Evolutionary conservation across 2,329 filamentous ascomycete genomes (phyloP).

Genomic region (Pseudodiploospora longispora): DNA sequence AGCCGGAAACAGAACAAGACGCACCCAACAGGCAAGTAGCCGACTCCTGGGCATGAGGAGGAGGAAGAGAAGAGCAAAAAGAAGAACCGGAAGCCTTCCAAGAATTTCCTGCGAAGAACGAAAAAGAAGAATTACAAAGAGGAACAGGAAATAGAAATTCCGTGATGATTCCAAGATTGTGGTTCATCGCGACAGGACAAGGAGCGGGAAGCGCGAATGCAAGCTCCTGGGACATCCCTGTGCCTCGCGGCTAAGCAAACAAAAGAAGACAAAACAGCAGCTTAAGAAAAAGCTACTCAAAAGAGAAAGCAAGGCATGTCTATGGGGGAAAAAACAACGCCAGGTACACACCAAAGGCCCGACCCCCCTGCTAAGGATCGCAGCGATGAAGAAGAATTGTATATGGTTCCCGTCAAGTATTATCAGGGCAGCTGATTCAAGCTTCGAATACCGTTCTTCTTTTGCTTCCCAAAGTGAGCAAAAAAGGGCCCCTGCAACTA

Average conservation of each 20-base stretch:
- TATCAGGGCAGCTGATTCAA: neutral
- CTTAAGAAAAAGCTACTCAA: too few species aligned
- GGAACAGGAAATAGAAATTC: slow-evolving; percentile 1
- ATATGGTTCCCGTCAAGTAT: neutral
- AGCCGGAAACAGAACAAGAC: neutral
- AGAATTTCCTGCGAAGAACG: too few species aligned
- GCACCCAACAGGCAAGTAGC: slow-evolving; percentile 2
- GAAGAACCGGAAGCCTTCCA: too few species aligned
- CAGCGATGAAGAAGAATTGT: slow-evolving; percentile 2
- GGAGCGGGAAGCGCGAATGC: slow-evolving; percentile 12
- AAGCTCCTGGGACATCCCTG: slow-evolving; percentile 13
- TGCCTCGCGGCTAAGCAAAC: slow-evolving; percentile 21
- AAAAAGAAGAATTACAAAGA: neutral
- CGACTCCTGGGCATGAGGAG: neutral
- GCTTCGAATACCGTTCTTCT: neutral
- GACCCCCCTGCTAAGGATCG: neutral
- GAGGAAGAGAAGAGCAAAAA: neutral
- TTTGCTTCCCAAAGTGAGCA: too few species aligned
- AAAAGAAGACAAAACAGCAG: slow-evolving; percentile 1
- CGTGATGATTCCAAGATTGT: slow-evolving; percentile 18
- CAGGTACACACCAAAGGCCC: too few species aligned
- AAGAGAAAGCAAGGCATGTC: too few species aligned
- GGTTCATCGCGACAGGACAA: slow-evolving; percentile 17
- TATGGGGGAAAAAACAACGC: too few species aligned
- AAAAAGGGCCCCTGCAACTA: too few species aligned